phyloP scores from a whole-genome alignment of 306 rosid genomes.

The Acmispon strigosus region DNA sequence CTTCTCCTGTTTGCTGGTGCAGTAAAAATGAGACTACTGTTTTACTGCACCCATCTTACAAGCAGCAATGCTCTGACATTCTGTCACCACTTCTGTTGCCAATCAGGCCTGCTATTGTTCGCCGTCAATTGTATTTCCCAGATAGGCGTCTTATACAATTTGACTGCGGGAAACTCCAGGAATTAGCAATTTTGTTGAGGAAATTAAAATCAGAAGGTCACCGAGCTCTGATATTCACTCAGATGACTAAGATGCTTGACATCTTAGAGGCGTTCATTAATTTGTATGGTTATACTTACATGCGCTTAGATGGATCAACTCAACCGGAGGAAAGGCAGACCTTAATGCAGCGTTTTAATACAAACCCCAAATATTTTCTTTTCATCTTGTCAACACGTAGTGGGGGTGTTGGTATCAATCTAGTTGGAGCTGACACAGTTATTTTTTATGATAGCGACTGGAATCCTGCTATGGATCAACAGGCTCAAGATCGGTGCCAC shows the following conservation, averaged over 20 bases:
- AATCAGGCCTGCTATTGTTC: conserved; percentile 88
- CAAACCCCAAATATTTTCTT: conserved; percentile 87
- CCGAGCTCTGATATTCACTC: conserved; percentile 88
- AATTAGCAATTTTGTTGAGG: conserved; percentile 76
- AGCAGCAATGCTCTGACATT: conserved; percentile 56
- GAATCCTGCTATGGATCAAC: conserved; percentile 99
- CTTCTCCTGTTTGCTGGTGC: conserved; percentile 84
- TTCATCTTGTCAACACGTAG: conserved; percentile 97
- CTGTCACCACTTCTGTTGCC: conserved; percentile 76
- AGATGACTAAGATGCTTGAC: conserved; percentile 99
- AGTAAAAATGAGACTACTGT: conserved; percentile 53
- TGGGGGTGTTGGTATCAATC: conserved; percentile 98
- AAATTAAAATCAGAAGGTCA: conserved; percentile 90
- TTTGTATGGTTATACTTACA: conserved; percentile 95
- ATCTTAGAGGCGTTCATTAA: conserved; percentile 88
- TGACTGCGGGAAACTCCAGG: conserved; percentile 93
- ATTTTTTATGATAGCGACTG: conserved; percentile 98
- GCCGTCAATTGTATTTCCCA: conserved; percentile 96
- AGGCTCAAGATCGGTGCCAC: conserved; percentile 99
- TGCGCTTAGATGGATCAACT: conserved; percentile 98
- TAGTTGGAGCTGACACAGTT: conserved; percentile 98
- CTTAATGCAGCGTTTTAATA: conserved; percentile 90
- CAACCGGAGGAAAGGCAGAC: conserved; percentile 98
- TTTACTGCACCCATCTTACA: conserved; percentile 58
- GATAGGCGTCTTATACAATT: conserved; percentile 97